A percentile compares a stretch with the other conserved stretches of the same genome.
phyloP scores from a whole-genome alignment of 495 filamentous ascomycete species.

The Lophium mytilinum region DNA sequence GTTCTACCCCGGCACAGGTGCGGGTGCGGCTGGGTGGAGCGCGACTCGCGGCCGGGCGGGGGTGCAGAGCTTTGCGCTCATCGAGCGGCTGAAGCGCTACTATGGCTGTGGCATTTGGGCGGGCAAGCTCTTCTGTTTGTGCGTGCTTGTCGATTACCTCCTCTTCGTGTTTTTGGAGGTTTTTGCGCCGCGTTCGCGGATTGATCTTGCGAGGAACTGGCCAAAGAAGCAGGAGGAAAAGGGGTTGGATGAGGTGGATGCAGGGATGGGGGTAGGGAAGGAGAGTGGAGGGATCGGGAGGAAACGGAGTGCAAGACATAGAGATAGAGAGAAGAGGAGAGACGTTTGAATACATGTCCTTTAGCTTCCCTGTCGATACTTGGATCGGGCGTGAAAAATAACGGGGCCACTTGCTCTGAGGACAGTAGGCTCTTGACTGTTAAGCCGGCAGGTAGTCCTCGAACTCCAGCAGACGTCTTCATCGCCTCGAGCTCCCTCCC shows the following conservation, averaged over 20 bases:
- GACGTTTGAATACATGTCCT: not conserved
- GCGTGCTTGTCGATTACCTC: constrained; percentile 87
- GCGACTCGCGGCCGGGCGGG: constrained; percentile 65
- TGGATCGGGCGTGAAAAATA: no score
- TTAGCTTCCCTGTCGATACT: no score
- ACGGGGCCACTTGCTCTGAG: no score
- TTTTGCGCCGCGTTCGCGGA: constrained; percentile 71
- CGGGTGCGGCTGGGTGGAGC: constrained; percentile 45
- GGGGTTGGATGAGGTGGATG: constrained; percentile 1
- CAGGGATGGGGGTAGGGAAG: not conserved
- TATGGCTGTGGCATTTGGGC: constrained; percentile 99
- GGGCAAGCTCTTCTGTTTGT: constrained; percentile 91
- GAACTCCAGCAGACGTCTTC: no score
- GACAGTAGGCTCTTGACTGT: no score
- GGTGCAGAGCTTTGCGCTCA: constrained; percentile 77
- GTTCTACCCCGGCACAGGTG: constrained; percentile 62
- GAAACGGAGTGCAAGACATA: constrained; percentile 14
- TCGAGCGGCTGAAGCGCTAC: constrained; percentile 89
- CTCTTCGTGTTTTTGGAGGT: constrained; percentile 81
- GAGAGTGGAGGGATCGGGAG: constrained; percentile 1
- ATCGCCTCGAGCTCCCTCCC: no score
- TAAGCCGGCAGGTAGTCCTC: no score
- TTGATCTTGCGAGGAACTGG: constrained; percentile 87
- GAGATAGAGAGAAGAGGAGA: constrained; percentile 15
- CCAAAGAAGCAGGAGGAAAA: constrained; percentile 53